These are phyloP conservation scores for Chenopodium suecicum DNA, from an alignment of 148 eudicot genomes.

Conservation along the genomic window DNA sequence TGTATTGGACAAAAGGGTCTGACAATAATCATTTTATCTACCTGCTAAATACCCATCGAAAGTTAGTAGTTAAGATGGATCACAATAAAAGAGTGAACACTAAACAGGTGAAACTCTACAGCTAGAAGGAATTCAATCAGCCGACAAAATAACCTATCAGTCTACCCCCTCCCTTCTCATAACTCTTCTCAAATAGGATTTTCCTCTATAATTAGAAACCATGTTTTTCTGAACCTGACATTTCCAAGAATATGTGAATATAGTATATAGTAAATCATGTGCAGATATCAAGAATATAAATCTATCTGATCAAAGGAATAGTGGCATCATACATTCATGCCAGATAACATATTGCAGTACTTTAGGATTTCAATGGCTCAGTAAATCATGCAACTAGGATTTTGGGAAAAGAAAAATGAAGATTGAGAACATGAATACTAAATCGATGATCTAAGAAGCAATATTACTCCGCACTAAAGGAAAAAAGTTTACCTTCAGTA, in stretches of 20 bases:
- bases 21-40: neutral
- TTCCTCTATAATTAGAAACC: neutral
- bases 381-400: neutral
- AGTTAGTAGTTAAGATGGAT: neutral
- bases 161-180: neutral
- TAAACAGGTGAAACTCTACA: neutral
- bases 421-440: neutral
- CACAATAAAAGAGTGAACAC: neutral
- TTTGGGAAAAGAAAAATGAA: neutral
- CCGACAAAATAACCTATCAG: neutral
- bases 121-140: neutral
- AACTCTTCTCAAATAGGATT: neutral
- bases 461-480: neutral
- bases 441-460: neutral
- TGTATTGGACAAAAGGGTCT: neutral
- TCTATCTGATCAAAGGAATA: slow-evolving; percentile 1
- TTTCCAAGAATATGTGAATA: neutral
- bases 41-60: neutral
- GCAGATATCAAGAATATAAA: neutral
- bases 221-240: neutral
- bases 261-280: neutral
- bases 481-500: slow-evolving; percentile 60
- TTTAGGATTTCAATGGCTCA: neutral
- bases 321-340: neutral
- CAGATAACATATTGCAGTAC: neutral